Percentiles rank a stretch among this genome's conserved stretches.
Evolutionary conservation across 768 basidiomycete species (phyloP).

Genomic region (Sporobolomyces phaffii): DNA sequence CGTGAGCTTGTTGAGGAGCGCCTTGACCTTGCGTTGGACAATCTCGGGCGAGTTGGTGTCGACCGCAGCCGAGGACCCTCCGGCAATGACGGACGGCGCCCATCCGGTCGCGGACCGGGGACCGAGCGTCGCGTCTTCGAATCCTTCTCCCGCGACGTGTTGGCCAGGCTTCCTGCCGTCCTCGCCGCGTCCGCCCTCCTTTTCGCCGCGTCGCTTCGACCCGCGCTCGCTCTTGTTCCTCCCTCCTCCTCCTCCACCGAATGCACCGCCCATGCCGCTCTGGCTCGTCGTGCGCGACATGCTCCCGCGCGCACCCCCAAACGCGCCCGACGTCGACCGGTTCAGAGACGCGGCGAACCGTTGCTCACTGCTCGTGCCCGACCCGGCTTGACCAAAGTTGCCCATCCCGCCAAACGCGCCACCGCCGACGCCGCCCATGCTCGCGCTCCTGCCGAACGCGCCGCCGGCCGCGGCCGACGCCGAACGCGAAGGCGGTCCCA

Average conservation of each 20-base stretch:
- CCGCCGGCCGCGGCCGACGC: slow-evolving; percentile 16
- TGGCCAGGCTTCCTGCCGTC: slow-evolving; percentile 35
- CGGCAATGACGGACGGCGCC: slow-evolving; percentile 24
- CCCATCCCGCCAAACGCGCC: slow-evolving; percentile 41
- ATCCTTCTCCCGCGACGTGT: slow-evolving; percentile 49
- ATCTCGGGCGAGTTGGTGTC: slow-evolving; percentile 64
- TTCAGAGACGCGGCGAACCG: slow-evolving; percentile 37
- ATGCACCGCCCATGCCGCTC: slow-evolving; percentile 42
- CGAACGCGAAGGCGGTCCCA: slow-evolving; percentile 33
- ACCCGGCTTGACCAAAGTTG: slow-evolving; percentile 35
- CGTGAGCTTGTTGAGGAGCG: slow-evolving; percentile 86
- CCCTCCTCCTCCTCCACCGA: slow-evolving; percentile 44
- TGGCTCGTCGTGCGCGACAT: slow-evolving; percentile 44
- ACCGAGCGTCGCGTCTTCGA: slow-evolving; percentile 30
- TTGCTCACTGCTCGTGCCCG: slow-evolving; percentile 31
- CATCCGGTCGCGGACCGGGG: slow-evolving; percentile 29
- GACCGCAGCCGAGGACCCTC: slow-evolving; percentile 2
- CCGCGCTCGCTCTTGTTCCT: slow-evolving; percentile 78
- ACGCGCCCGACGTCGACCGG: slow-evolving; percentile 27
- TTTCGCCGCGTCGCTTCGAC: slow-evolving; percentile 61
- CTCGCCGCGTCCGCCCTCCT: slow-evolving; percentile 47
- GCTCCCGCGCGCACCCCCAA: slow-evolving; percentile 26
- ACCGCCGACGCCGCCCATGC: slow-evolving; percentile 26
- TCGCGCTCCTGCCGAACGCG: slow-evolving; percentile 34
- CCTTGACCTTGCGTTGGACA: slow-evolving; percentile 88